Evolutionary conservation across 345 rosid species (phyloP), one percentile per base, ranked within the genome.

Genomic region (Schrenkiella parvula): DNA sequence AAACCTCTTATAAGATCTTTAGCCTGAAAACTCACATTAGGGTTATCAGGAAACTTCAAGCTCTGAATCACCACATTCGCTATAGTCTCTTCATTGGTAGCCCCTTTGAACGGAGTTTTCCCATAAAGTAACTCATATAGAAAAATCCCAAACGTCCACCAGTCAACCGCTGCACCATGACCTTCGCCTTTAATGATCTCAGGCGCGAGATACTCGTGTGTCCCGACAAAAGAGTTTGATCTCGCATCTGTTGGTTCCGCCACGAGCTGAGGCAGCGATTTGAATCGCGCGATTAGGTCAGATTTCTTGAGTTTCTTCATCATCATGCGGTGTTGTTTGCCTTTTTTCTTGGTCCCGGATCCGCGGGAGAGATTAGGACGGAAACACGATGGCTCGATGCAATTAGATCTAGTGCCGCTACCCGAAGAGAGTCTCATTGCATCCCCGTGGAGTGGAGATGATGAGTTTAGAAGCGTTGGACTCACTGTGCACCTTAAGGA

Each of bases 181-280:
- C 97, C 98, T 80, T 93, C 93, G 12, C 98, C 98, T 84, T 91
- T 93, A 43, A 93, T 91, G 64, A 93, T 93, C 80, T 93, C 98
- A 0, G 98, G 98, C 0, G 98, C 97, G 47, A 93, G 72, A 82
- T 93, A 93, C 70, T 93, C 98, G 51, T 93, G 97, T 68, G 98
- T 93, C 8, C 98, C 98, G 1, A 93, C 98, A 66, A 93, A 93
- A 41, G 98, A 93, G 77, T 93, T 93, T 43, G 98, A 93, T 42
- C 98, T 82, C 8, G 97, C 98, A 66, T 93, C 97, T 0, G 96
- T 86, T 38, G 98, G 98, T 83, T 93, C 98, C 6, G 96, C 98
- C 78, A 93, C 95, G 19, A 93, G 98, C 64, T 88, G 96, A 31
- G 96, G 98, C 65, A 93, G 70, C 21, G 87, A 88, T 76, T 85